phyloP scores from a whole-genome alignment of 352 stramenopile genomes.

The Pythium folliculosum region DNA sequence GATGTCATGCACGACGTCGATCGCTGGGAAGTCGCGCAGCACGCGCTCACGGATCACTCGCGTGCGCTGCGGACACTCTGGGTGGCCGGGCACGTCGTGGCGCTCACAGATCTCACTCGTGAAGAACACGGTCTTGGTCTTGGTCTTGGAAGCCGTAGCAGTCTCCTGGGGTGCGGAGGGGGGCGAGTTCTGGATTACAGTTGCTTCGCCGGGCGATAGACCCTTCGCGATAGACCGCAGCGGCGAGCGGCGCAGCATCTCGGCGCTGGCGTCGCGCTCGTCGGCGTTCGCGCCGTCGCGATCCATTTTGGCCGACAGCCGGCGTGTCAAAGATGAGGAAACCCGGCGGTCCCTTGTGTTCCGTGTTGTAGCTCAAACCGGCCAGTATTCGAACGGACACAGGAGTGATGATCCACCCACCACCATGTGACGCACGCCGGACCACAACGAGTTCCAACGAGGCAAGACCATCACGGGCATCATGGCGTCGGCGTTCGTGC shows the following conservation, averaged over 20 bases:
- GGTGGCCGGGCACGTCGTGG: slow-evolving; percentile 33
- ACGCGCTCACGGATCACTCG: slow-evolving; percentile 37
- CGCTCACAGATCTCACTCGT: slow-evolving; percentile 37
- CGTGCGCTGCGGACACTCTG: slow-evolving; percentile 33
- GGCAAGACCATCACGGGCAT: background rate
- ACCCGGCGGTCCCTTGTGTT: slow-evolving; percentile 12
- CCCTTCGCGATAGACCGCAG: slow-evolving; percentile 11
- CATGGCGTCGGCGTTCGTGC: slow-evolving; percentile 1
- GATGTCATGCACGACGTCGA: slow-evolving; percentile 30
- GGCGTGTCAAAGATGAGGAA: slow-evolving; percentile 2
- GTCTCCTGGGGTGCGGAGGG: background rate
- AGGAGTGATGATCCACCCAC: slow-evolving; percentile 11
- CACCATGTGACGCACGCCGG: slow-evolving; percentile 1
- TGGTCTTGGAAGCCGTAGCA: slow-evolving; percentile 3
- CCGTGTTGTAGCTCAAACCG: background rate
- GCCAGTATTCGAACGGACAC: slow-evolving; percentile 1
- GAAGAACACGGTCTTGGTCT: slow-evolving; percentile 25
- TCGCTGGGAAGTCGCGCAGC: slow-evolving; percentile 28
- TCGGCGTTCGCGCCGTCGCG: background rate
- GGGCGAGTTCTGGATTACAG: background rate
- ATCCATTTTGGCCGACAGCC: background rate
- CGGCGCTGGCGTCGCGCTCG: background rate
- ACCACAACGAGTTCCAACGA: background rate
- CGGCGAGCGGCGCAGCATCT: slow-evolving; percentile 19
- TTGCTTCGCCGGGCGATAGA: background rate